Evolutionary conservation across 441 rosid species (phyloP).

Genomic region (Hura crepitans): DNA sequence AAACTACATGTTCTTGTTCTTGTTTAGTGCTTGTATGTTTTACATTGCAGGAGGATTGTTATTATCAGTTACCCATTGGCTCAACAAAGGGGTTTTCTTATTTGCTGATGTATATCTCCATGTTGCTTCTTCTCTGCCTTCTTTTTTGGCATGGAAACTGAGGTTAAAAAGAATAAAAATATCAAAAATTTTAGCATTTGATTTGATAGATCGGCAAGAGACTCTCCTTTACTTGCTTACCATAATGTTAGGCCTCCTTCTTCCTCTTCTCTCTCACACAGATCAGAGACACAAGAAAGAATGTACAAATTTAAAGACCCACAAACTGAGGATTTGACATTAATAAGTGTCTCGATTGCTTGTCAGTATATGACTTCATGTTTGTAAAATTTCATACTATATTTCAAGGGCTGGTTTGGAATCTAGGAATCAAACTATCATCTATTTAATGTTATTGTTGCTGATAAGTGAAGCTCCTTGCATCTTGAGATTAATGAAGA

Average conservation of each 20-base stretch:
- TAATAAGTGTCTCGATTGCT: not conserved
- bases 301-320: not conserved
- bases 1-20: not conserved
- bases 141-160: too few relatives aligned
- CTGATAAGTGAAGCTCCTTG: not conserved
- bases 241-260: constrained; percentile 7
- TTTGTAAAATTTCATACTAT: not conserved
- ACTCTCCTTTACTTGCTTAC: constrained; percentile 14
- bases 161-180: constrained; percentile 8
- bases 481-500: constrained; percentile 9
- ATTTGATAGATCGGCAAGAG: constrained; percentile 24
- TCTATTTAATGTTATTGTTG: not conserved
- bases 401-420: constrained; percentile 14
- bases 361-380: not conserved
- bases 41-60: not conserved
- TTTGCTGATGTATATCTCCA: not conserved
- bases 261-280: not conserved
- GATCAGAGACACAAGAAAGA: not conserved
- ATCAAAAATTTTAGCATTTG: constrained; percentile 16
- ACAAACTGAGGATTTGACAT: not conserved
- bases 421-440: constrained; percentile 21
- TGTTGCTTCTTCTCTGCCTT: constrained; percentile 10
- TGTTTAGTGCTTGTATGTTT: not conserved
- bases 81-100: too few relatives aligned
- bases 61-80: too few relatives aligned